Percentiles rank a stretch among this genome's conserved stretches.
Evolutionary conservation across 768 basidiomycete species (phyloP).

Genomic region (Panaeolus papilionaceus): DNA sequence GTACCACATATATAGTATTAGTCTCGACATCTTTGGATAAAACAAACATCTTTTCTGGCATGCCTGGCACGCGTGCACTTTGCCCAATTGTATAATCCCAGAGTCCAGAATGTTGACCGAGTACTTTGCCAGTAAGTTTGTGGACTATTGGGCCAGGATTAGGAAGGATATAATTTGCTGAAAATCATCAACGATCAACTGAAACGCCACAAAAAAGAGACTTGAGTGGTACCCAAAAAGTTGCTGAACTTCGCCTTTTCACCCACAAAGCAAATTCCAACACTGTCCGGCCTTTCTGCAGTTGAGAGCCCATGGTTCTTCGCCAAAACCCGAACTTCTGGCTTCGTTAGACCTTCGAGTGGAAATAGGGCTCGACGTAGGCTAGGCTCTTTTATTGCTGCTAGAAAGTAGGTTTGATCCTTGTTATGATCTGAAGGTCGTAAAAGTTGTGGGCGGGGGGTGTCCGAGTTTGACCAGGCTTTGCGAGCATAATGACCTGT

Average conservation of each 20-base stretch:
- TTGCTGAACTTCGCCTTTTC: constrained; percentile 72
- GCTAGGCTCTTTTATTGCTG: constrained; percentile 71
- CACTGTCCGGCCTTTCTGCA: constrained; percentile 81
- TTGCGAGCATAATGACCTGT: constrained; percentile 89
- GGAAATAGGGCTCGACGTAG: constrained; percentile 82
- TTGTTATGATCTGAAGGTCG: constrained; percentile 66
- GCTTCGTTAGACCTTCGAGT: constrained; percentile 69
- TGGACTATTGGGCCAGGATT: constrained; percentile 75
- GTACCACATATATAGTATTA: constrained; percentile 81
- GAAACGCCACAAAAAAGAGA: neutral
- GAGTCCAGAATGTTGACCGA: constrained; percentile 74
- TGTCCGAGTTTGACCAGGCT: constrained; percentile 43
- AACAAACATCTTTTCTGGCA: constrained; percentile 71
- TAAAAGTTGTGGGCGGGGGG: constrained; percentile 56
- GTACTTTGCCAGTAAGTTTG: constrained; percentile 52
- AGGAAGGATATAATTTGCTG: constrained; percentile 80
- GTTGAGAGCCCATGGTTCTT: constrained; percentile 66
- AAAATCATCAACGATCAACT: neutral
- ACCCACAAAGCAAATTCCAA: constrained; percentile 96
- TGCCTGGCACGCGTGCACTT: constrained; percentile 68
- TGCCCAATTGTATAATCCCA: constrained; percentile 92
- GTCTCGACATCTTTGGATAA: constrained; percentile 64
- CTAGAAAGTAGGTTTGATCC: constrained; percentile 93
- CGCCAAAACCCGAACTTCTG: constrained; percentile 77
- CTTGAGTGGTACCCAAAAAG: constrained; percentile 63